Base-by-base conservation (phyloP, 2,329 filamentous ascomycete species). In the Claviceps sp. region DNA sequence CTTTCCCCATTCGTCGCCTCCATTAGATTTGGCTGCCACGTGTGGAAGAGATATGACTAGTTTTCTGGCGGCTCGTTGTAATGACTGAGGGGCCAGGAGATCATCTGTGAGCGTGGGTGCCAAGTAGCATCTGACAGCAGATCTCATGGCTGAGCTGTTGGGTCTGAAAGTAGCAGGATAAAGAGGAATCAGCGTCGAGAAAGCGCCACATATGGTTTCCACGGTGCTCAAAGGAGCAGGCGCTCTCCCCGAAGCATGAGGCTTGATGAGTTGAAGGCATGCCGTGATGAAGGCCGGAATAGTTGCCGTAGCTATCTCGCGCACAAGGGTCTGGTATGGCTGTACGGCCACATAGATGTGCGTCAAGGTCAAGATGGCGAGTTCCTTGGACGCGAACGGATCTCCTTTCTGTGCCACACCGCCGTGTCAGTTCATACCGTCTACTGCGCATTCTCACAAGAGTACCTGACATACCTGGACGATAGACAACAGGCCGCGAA, bases 251-350 rank as follows among this genome's bases (percentile, higher is more conserved):
- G 60, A 52, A 2, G 71, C 65, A 0, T 70, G 65, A 0, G 69
- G 64, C 57, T 81, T 73, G 62, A 78, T 69, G 45, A 91, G 73
- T 60, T 84, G 81, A 45, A 95, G 67, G 59, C 85, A 88, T 3
- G 84, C 75, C 0, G 79, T 82, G 46, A 90, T 76, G 61, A 91
- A 95, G 1, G 77, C 71, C 1, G 87, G 81, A 20, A 96, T 71
- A 3, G 81, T 86, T 2, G 88, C 88, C 0, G 89, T 95, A 1
- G 86, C 90, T 55, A 96, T 87, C 64, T 96, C 90, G 59, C 91
- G 79, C 45, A 91, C 75, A 50, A 96, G 73, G 8, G 88, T 93
- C 54, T 85, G 87, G 62, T 89, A 89, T 40, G 84, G 81, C 62
- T 89, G 86, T 42, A 90, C 85, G 38, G 93, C 77, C 58, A 82